Conservation (phyloP, 768 basidiomycete species). For the Leucosporidium scottii region DNA sequence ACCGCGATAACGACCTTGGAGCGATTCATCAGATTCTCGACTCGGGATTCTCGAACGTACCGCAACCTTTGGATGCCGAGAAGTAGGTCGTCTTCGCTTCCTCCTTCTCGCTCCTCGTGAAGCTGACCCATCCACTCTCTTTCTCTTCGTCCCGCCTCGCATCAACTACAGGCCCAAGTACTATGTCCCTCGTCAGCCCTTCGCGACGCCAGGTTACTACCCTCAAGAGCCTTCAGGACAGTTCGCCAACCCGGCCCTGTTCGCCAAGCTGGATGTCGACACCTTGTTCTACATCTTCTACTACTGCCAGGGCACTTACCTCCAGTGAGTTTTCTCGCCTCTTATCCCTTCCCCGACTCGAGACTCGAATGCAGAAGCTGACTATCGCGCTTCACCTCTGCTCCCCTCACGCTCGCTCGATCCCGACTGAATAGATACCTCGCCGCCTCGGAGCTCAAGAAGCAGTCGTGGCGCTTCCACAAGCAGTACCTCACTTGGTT, state of each 20-base stretch:
- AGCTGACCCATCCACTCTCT: background rate
- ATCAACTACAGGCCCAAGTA: slow-evolving; percentile 70
- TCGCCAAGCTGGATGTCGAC: slow-evolving; percentile 88
- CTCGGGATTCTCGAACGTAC: slow-evolving; percentile 77
- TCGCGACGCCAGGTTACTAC: slow-evolving; percentile 85
- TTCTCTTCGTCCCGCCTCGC: background rate
- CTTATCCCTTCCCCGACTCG: background rate
- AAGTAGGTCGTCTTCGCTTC: slow-evolving; percentile 53
- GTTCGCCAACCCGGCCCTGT: slow-evolving; percentile 73
- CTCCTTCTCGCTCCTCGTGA: background rate
- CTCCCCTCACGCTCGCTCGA: background rate
- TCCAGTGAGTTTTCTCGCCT: slow-evolving; percentile 60
- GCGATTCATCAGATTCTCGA: slow-evolving; percentile 90
- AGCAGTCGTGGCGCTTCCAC: slow-evolving; percentile 98
- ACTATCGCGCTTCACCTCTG: no score
- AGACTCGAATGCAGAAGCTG: slow-evolving; percentile 9
- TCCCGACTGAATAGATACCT: slow-evolving; percentile 58
- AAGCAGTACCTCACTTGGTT: slow-evolving; percentile 98
- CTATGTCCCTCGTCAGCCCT: slow-evolving; percentile 88
- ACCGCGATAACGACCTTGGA: slow-evolving; percentile 58
- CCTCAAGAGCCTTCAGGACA: slow-evolving; percentile 78
- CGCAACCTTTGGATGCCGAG: slow-evolving; percentile 90
- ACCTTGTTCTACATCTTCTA: slow-evolving; percentile 99
- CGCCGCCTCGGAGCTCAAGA: slow-evolving; percentile 92
- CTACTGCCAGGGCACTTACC: slow-evolving; percentile 93